Evolutionary conservation across 2,329 filamentous ascomycete genomes (phyloP).

Genomic region (Sporothrix curviconia): DNA sequence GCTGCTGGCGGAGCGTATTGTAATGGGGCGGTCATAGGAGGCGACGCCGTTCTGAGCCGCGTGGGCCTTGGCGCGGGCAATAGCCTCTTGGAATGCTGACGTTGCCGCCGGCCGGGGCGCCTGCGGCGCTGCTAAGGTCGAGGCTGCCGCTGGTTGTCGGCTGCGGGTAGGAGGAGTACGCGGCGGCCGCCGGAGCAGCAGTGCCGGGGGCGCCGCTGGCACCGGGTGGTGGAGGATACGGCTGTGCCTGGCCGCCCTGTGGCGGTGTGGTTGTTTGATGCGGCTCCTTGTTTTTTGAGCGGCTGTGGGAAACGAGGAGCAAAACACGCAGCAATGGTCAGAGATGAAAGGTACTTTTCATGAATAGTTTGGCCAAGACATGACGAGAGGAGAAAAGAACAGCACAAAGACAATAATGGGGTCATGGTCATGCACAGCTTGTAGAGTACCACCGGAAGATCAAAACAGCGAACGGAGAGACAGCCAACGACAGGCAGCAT

Average conservation of each 20-base stretch:
- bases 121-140: conserved; percentile 67
- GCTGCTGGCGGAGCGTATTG: conserved; percentile 36
- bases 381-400: not conserved
- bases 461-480: conserved; percentile 3
- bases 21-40: conserved; percentile 52
- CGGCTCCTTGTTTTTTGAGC: conserved; percentile 17
- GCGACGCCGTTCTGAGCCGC: conserved; percentile 70
- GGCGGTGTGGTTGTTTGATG: conserved; percentile 15
- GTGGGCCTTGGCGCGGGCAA: conserved; percentile 77
- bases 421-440: not conserved
- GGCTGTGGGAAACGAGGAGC: conserved; percentile 19
- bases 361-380: not conserved
- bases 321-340: conserved; percentile 17
- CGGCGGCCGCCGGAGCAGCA: conserved; percentile 7
- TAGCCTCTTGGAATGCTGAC: conserved; percentile 77
- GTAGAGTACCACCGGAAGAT: not conserved
- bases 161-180: conserved; percentile 42
- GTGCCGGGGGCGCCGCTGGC: conserved; percentile 12
- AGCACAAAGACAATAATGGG: not conserved
- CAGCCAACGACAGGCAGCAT: not conserved
- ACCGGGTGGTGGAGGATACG: conserved; percentile 20
- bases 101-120: conserved; percentile 71
- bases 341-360: conserved; percentile 10
- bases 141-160: conserved; percentile 69
- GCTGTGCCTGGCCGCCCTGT: conserved; percentile 12